Evolutionary conservation across 805 yeast genomes (phyloP), one percentile per base, ranked within the genome.

Genomic region (Kodamaea nitidulidarum): DNA sequence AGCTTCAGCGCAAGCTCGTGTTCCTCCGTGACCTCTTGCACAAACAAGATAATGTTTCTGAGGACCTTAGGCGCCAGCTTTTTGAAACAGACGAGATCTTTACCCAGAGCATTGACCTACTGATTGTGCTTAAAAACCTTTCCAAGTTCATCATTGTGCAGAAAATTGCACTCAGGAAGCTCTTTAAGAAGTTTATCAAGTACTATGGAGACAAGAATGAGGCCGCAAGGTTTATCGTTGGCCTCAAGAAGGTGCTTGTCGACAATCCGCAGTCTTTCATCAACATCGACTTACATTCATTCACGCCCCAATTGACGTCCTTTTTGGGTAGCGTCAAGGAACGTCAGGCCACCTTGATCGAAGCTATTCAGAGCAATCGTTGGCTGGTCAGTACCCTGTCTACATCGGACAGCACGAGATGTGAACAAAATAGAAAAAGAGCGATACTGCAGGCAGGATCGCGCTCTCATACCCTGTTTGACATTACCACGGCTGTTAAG

Each of bases 131-230:
- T 18, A 85, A 81, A 50, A 75, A 80, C 44, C 62, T 86, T 34
- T 71, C 85, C n/a, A 70, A 87, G 45, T 86, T 82, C 53, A 75
- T 84, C 11, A 63, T 81, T 15, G 72, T 85, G 6, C 95, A 86
- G 54, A 80, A 81, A 51, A 79, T 87, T 2, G 95, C 80, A 4
- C 69, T 84, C 35, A 70, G 81, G 45, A 86, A 86, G 61, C 71
- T 86, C 36, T 67, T 86, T 51, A 86, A 87, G 62, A 86, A 87
- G 55, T 82, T 75, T 43, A 35, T 65, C 34, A 76, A 76, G 51
- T 67, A 76, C 51, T 67, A 69, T 38, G 14, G 39, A 6, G 55
- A 60, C 42, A 41, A 48, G 24, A 49, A 42, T 3, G 36, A 49
- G 12, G 42, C 59, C 16, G 34, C 51, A 12, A 45, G 47, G 20